Conservation (phyloP, 1,139 yeast genomes). For the Candida sp. region DNA sequence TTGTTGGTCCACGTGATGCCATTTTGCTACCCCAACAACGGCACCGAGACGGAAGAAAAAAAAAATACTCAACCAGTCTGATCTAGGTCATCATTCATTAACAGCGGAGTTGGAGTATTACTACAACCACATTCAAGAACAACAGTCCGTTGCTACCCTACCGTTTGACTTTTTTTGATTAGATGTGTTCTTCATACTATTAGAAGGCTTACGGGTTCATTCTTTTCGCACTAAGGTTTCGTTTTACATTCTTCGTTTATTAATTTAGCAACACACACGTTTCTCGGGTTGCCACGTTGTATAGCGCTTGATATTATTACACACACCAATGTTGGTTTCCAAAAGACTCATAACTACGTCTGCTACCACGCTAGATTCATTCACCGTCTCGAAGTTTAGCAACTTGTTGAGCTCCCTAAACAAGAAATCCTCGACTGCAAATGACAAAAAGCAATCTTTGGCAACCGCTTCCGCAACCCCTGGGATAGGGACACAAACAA, state of each 20-base stretch:
- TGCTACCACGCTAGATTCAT: slow-evolving; percentile 1
- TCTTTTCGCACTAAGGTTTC: not conserved
- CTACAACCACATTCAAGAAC: not conserved
- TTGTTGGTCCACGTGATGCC: not conserved
- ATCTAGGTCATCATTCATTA: no score
- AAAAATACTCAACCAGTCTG: not conserved
- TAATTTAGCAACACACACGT: not conserved
- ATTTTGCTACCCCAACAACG: not conserved
- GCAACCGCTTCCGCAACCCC: not conserved
- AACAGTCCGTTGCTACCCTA: not conserved
- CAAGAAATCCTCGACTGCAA: not conserved
- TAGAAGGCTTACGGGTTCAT: slow-evolving; percentile 1
- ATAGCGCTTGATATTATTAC: no score
- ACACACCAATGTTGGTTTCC: not conserved
- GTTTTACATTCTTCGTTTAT: not conserved
- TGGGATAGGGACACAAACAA: not conserved
- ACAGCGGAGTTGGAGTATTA: no score
- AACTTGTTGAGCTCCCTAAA: slow-evolving; percentile 1
- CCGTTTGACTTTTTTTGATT: not conserved
- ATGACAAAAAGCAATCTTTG: not conserved
- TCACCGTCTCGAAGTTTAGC: not conserved
- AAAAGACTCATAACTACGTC: slow-evolving; percentile 4
- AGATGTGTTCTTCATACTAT: not conserved
- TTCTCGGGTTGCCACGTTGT: not conserved
- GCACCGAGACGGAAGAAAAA: not conserved